Evolutionary conservation across 208 protist species (phyloP), one percentile per base, ranked within the genome.

Genomic region (Trypanosoma lewisi): DNA sequence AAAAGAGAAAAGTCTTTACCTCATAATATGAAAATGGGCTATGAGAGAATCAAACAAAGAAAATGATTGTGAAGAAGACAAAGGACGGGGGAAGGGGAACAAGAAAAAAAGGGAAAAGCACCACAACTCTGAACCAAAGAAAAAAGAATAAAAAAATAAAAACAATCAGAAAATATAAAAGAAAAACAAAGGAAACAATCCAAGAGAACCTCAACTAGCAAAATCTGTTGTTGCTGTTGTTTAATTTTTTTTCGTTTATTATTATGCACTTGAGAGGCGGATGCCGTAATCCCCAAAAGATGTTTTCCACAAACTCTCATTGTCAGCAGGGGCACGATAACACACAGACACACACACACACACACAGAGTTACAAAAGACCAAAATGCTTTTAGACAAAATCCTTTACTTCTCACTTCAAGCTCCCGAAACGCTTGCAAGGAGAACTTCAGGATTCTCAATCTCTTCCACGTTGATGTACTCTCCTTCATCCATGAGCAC

Each of bases 391-490:
- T n/a, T n/a, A n/a, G n/a, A n/a, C n/a, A n/a, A n/a, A n/a, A n/a
- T n/a, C n/a, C n/a, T n/a, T n/a, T n/a, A n/a, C n/a, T 12, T 52
- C 23, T 31, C 27, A 12, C 27, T 52, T n/a, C 16, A n/a, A 11
- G 19, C 36, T 11, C 14, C 25, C 7, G 11, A 23, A 11, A 69
- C 12, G 0, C 25, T 61, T 37, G 23, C 30, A 2, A 37, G 0
- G 30, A 69, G 37, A 8, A 23, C 14, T 14, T 61, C 53, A 36
- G 39, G 28, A 31, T 63, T 47, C 39, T 63, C 59, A n/a, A 77
- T 30, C 44, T 77, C 76, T 31, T 82, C 76, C 17, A 67, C 55
- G 52, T 82, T 82, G 14, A 77, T 60, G 55, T 67, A 82, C 41
- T 65, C 60, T 37, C 64, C 57, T 23, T 64, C 55, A 12, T 62